A percentile compares a stretch with the other conserved stretches of the same genome.
Conservation (phyloP, 2,329 filamentous ascomycete species). For the Mycosphaerelloides madeirae region DNA sequence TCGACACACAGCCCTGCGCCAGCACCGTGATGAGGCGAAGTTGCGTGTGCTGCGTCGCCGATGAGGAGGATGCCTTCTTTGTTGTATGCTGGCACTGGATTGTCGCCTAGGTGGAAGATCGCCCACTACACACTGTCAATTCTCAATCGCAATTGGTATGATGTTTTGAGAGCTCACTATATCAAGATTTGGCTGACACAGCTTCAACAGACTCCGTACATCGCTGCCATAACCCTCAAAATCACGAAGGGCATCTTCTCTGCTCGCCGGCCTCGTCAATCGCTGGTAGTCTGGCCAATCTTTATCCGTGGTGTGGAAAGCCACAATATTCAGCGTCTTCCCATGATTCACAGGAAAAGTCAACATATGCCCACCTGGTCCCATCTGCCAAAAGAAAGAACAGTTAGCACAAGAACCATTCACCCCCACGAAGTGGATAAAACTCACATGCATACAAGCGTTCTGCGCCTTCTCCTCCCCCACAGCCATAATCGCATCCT, state of each 20-base stretch:
- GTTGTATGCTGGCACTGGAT: conserved; percentile 34
- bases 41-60: conserved; percentile 41
- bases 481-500: conserved; percentile 23
- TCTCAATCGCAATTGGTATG: neutral
- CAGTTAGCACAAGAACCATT: neutral
- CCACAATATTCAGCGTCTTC: conserved; percentile 26
- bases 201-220: conserved; percentile 21
- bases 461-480: conserved; percentile 27
- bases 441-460: conserved; percentile 26
- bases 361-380: conserved; percentile 49
- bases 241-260: conserved; percentile 22
- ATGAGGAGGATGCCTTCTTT: conserved; percentile 34
- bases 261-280: conserved; percentile 20
- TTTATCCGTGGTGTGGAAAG: conserved; percentile 20
- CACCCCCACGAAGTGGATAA: neutral
- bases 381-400: conserved; percentile 17
- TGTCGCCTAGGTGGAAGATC: conserved; percentile 37
- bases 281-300: conserved; percentile 24
- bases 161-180: conserved; percentile 6
- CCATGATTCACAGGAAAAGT: conserved; percentile 48
- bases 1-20: conserved; percentile 30
- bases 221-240: conserved; percentile 24
- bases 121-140: conserved; percentile 31
- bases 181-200: conserved; percentile 23
- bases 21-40: conserved; percentile 39